Conservation (phyloP, 805 yeast genomes). For the Teunomyces stri region DNA sequence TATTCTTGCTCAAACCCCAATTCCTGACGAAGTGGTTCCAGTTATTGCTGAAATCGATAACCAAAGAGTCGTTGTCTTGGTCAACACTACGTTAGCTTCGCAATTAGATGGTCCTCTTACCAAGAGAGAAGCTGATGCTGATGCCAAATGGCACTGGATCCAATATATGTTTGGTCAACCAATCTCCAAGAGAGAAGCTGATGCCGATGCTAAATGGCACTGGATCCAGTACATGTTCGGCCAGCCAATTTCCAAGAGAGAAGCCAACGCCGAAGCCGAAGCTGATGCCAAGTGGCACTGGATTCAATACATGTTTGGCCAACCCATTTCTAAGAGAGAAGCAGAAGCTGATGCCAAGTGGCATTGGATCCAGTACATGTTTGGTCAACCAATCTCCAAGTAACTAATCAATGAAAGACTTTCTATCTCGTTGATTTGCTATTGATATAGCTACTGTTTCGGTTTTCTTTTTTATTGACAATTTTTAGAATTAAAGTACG, state of each 20-base stretch:
- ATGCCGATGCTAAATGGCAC: constrained; percentile 9
- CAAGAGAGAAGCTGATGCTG: constrained; percentile 12
- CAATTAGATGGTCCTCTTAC: constrained; percentile 5
- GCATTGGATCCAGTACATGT: constrained; percentile 7
- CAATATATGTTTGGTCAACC: constrained; percentile 2
- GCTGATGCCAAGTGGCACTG: constrained; percentile 9
- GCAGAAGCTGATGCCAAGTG: constrained; percentile 7
- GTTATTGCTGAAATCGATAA: constrained; percentile 11
- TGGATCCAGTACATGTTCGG: constrained; percentile 7
- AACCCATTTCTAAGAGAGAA: constrained; percentile 7
- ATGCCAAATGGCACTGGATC: constrained; percentile 9
- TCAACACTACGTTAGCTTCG: constrained; percentile 2
- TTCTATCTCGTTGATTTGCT: not conserved
- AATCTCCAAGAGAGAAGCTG: constrained; percentile 8
- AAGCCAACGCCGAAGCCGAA: constrained; percentile 6
- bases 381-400: constrained; percentile 10
- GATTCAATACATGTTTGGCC: constrained; percentile 5
- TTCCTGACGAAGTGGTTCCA: constrained; percentile 11
- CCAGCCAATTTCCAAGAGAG: constrained; percentile 9
- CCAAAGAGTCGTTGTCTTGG: constrained; percentile 9
- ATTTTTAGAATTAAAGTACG: no score
- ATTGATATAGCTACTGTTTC: not conserved
- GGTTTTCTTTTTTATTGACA: not conserved
- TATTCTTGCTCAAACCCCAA: constrained; percentile 6
- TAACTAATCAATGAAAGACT: constrained; percentile 5